Evolutionary conservation across 164 flowering plant genomes (phyloP), one percentile per base, ranked within the genome.

Genomic region (Liquidambar formosana): DNA sequence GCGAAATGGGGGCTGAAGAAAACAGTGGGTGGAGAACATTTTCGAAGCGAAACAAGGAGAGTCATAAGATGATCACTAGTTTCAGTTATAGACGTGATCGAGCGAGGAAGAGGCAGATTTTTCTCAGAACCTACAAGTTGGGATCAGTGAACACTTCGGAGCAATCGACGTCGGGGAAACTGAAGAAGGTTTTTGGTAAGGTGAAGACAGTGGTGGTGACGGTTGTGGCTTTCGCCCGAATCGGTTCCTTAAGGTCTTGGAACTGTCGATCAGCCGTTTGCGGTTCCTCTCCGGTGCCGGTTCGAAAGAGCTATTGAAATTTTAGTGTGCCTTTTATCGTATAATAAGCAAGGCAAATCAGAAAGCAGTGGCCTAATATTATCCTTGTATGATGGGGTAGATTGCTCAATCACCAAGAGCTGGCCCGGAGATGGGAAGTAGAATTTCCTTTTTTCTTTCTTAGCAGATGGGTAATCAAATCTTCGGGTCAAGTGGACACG

Each of bases 41-140:
- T 11, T 77, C 79, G 6, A 78, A 33, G 74, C 51, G 71, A 57
- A 75, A 59, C 61, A 68, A 41, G 45, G 66, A 54, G 53, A 52
- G 59, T 22, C 21, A 41, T 9, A 28, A 53, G 43, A 56, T 79
- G 71, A 72, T 43, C 22, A 26, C 11, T 48, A 75, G 82, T 4
- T 48, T 73, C 0, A 83, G 85, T 49, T 77, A 78, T 57, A 82
- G 76, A 38, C 71, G 76, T 0, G 79, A 77, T 16, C 27, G 83
- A 23, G 87, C 85, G 0, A 77, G 71, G 67, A 75, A 79, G 10
- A 64, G 87, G 48, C 83, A 67, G 21, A 71, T 83, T 64, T 85
- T 74, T 28, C 80, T 85, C 2, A 71, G 63, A 5, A 71, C 81
- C 0, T 85, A 85, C 72, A 68, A 75, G 72, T 66, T 85, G 16